phyloP scores from a whole-genome alignment of 1,284 basidiomycete genomes.

The Bjerkandera adusta region DNA sequence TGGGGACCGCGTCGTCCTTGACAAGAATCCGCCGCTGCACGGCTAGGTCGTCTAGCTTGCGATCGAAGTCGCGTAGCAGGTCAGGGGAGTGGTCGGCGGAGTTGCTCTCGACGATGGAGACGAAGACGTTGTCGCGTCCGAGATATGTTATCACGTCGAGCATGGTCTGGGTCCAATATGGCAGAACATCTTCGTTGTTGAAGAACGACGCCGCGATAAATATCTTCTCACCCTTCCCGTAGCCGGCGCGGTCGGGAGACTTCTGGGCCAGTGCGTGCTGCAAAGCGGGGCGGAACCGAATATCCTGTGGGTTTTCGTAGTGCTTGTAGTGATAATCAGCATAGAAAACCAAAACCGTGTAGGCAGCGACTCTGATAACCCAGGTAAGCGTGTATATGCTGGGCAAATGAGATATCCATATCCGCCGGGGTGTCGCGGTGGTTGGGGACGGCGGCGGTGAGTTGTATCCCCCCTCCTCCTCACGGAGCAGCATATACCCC shows the following conservation, averaged over 20 bases:
- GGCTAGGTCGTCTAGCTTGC: constrained; percentile 28
- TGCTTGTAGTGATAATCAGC: constrained; percentile 21
- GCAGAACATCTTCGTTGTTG: constrained; percentile 37
- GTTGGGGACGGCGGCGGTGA: constrained; percentile 1
- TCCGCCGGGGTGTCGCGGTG: background rate
- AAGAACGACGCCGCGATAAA: constrained; percentile 40
- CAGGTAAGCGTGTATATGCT: constrained; percentile 9
- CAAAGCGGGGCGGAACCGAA: constrained; percentile 26
- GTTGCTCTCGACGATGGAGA: constrained; percentile 57
- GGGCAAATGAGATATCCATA: constrained; percentile 7
- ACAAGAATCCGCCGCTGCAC: constrained; percentile 36
- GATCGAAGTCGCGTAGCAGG: constrained; percentile 37
- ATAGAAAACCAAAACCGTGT: constrained; percentile 15
- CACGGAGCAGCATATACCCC: background rate
- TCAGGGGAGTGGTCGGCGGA: constrained; percentile 42
- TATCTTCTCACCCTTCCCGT: constrained; percentile 30
- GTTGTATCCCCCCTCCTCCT: constrained; percentile 12
- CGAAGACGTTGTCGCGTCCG: constrained; percentile 47
- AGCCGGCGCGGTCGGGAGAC: constrained; percentile 22
- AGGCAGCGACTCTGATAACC: constrained; percentile 18
- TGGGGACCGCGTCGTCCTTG: constrained; percentile 28
- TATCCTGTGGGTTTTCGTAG: constrained; percentile 29
- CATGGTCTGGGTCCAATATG: constrained; percentile 40
- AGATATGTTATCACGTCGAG: constrained; percentile 39
- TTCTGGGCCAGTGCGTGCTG: constrained; percentile 20